Conservation (phyloP, 1,284 basidiomycete genomes). For the Puccinia coronata region DNA sequence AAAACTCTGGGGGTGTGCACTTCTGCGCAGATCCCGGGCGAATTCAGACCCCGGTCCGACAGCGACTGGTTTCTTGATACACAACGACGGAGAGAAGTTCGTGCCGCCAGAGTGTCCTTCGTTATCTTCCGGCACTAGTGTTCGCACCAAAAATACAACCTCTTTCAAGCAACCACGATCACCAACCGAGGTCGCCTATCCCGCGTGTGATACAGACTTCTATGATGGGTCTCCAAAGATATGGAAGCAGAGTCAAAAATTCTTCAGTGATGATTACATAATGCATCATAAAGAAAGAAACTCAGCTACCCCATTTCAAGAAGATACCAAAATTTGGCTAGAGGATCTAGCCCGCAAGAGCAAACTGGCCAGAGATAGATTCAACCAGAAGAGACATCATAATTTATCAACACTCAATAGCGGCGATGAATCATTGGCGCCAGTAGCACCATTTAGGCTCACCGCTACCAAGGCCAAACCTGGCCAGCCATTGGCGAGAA, state of each 20-base stretch:
- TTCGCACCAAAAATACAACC: not conserved
- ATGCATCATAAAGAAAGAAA: not conserved
- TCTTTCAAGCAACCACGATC: not conserved
- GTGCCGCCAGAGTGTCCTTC: not conserved
- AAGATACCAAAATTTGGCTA: constrained; percentile 20
- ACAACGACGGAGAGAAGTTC: not conserved
- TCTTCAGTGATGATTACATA: constrained; percentile 8
- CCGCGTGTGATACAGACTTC: not conserved
- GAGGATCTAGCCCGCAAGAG: not conserved
- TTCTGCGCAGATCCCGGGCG: constrained; percentile 8
- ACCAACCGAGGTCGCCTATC: not conserved
- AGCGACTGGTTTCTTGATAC: not conserved
- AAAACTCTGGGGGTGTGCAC: not conserved
- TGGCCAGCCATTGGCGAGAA: not conserved
- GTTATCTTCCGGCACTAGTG: not conserved
- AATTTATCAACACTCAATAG: too few relatives aligned
- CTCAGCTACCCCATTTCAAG: not conserved
- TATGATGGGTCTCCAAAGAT: constrained; percentile 18
- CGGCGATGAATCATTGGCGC: too few relatives aligned
- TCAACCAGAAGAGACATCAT: not conserved
- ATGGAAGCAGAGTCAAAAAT: constrained; percentile 10
- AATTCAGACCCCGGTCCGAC: constrained; percentile 12
- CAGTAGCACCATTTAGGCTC: not conserved
- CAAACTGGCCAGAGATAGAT: not conserved
- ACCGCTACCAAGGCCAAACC: not conserved